phyloP scores from a whole-genome alignment of 2,329 filamentous ascomycete genomes.

The Pyrenochaeta sp. region DNA sequence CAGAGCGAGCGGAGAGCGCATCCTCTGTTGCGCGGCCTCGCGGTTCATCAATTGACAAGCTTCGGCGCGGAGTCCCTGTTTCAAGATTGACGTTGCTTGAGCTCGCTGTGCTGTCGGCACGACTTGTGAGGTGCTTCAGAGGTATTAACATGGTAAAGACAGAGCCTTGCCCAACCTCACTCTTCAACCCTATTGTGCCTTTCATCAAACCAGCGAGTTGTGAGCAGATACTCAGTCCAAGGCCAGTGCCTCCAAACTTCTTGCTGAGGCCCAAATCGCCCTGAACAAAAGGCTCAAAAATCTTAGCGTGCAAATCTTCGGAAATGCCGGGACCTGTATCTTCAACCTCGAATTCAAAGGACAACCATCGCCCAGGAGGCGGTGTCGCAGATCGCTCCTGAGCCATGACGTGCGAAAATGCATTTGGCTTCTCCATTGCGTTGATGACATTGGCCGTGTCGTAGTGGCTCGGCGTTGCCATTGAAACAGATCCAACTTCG shows the following conservation, averaged over 20 bases:
- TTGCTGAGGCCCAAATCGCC: slow-evolving; percentile 89
- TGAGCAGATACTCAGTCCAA: slow-evolving; percentile 88
- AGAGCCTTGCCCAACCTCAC: slow-evolving; percentile 76
- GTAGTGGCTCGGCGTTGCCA: slow-evolving; percentile 36
- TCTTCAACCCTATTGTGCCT: slow-evolving; percentile 76
- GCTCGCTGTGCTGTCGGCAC: slow-evolving; percentile 62
- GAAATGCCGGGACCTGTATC: slow-evolving; percentile 90
- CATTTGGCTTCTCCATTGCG: slow-evolving; percentile 48
- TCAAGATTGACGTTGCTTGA: slow-evolving; percentile 42
- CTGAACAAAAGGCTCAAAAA: slow-evolving; percentile 95
- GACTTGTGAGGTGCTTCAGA: slow-evolving; percentile 76
- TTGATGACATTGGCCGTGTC: slow-evolving; percentile 58
- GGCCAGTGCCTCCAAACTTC: slow-evolving; percentile 87
- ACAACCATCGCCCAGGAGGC: slow-evolving; percentile 71
- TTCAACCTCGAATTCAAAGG: slow-evolving; percentile 88
- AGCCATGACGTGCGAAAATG: slow-evolving; percentile 46
- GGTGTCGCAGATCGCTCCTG: slow-evolving; percentile 49
- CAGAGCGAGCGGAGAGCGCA: slow-evolving; percentile 38
- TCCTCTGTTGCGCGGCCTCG: slow-evolving; percentile 39
- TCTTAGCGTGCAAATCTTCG: slow-evolving; percentile 76
- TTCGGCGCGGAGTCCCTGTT: slow-evolving; percentile 33
- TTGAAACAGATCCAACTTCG: slow-evolving; percentile 40
- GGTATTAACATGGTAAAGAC: slow-evolving; percentile 86
- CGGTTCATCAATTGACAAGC: slow-evolving; percentile 37
- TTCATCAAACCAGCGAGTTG: slow-evolving; percentile 86